Conservation (phyloP, 495 filamentous ascomycete species). For the Trichoderma erinaceum region DNA sequence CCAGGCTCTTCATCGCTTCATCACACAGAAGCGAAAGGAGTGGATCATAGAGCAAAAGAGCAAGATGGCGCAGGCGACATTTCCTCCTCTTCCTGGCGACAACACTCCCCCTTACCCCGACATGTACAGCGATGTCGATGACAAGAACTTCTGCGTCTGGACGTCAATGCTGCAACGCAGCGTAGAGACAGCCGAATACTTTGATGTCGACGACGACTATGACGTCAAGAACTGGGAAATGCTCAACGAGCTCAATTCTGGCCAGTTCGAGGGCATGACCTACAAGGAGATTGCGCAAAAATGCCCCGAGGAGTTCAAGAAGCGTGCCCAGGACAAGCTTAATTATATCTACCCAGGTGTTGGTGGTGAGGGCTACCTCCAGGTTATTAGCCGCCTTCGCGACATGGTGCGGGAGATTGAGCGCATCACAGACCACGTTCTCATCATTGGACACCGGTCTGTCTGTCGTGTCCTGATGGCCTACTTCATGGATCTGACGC, state of each 20-base stretch:
- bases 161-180: slow-evolving; percentile 91
- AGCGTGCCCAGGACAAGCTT: slow-evolving; percentile 74
- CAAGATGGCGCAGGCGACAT: slow-evolving; percentile 60
- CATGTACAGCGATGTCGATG: slow-evolving; percentile 53
- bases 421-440: slow-evolving; percentile 89
- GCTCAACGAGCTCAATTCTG: slow-evolving; percentile 93
- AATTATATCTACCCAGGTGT: slow-evolving; percentile 92
- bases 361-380: slow-evolving; percentile 91
- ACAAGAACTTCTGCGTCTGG: slow-evolving; percentile 97
- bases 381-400: slow-evolving; percentile 92
- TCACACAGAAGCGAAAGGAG: slow-evolving; percentile 62
- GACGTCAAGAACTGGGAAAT: slow-evolving; percentile 97
- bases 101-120: slow-evolving; percentile 92
- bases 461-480: slow-evolving; percentile 87
- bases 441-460: slow-evolving; percentile 84
- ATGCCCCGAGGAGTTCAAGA: slow-evolving; percentile 69
- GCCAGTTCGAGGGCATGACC: slow-evolving; percentile 87
- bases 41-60: slow-evolving; percentile 74
- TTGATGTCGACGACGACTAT: slow-evolving; percentile 89
- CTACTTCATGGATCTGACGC: slow-evolving; percentile 86
- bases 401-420: slow-evolving; percentile 95
- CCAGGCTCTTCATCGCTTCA: slow-evolving; percentile 65
- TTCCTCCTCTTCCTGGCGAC: slow-evolving; percentile 82
- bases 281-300: slow-evolving; percentile 77
- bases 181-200: slow-evolving; percentile 75